These are phyloP conservation scores for Melanogaster broomeanus DNA, from an alignment of 768 basidiomycete species.

Conservation along the genomic window DNA sequence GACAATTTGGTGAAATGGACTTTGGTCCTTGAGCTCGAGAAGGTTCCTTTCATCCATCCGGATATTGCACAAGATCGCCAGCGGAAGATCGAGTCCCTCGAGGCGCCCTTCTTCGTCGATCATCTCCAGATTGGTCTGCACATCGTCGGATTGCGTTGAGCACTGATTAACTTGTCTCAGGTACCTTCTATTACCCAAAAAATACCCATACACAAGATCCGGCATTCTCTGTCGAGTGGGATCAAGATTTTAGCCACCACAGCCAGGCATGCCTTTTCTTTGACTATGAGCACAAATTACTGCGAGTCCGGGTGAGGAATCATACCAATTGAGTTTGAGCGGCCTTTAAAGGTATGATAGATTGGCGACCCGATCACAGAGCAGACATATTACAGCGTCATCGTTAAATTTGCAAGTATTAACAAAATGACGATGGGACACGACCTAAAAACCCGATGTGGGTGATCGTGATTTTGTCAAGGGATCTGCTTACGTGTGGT, in stretches of 20 bases:
- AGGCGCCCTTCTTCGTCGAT: constrained; percentile 54
- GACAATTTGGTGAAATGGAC: constrained; percentile 4
- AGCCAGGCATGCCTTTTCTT: constrained; percentile 58
- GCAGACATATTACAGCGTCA: constrained; percentile 48
- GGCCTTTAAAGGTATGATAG: constrained; percentile 32
- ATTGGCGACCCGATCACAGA: constrained; percentile 60
- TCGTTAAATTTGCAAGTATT: constrained; percentile 58
- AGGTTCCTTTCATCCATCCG: constrained; percentile 58
- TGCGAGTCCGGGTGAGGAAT: constrained; percentile 58
- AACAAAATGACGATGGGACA: constrained; percentile 60
- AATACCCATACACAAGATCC: constrained; percentile 28
- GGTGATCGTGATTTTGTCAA: constrained; percentile 16
- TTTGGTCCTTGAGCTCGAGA: constrained; percentile 42
- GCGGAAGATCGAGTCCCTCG: constrained; percentile 43
- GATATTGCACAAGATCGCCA: constrained; percentile 52
- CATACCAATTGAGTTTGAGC: not conserved
- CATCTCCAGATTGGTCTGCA: constrained; percentile 67
- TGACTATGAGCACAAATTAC: constrained; percentile 67
- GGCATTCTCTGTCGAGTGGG: constrained; percentile 73
- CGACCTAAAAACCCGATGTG: constrained; percentile 65
- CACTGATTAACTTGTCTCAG: constrained; percentile 11
- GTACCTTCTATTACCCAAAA: constrained; percentile 29
- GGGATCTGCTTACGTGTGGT: constrained; percentile 12
- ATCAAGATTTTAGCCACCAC: constrained; percentile 46
- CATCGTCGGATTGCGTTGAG: constrained; percentile 1